Evolutionary conservation across 1,139 yeast genomes (phyloP).

Genomic region (Candida neerlandica): DNA sequence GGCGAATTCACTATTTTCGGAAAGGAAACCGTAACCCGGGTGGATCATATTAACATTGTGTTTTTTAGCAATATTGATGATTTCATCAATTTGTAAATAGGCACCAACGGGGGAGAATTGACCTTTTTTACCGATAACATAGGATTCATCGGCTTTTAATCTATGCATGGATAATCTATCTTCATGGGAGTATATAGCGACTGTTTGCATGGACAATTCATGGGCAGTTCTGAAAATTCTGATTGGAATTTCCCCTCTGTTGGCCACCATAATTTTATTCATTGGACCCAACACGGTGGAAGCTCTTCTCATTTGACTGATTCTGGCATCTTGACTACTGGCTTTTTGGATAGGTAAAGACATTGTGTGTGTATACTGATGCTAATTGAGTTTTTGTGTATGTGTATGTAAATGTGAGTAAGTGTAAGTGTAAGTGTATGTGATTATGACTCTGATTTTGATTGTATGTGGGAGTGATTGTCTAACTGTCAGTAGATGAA

Average conservation of each 20-base stretch:
- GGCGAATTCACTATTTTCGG: conserved; percentile 95
- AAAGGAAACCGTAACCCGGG: conserved; percentile 96
- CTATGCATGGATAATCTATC: conserved; percentile 95
- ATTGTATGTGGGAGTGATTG: too few species aligned
- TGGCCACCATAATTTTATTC: conserved; percentile 85
- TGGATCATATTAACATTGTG: conserved; percentile 95
- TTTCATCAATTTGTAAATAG: conserved; percentile 93
- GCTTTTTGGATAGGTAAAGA: conserved; percentile 16
- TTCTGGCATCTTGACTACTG: conserved; percentile 21
- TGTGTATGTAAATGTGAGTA: not conserved
- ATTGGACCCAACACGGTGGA: conserved; percentile 64
- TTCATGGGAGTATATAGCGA: conserved; percentile 95
- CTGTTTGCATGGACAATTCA: conserved; percentile 96
- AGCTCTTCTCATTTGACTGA: conserved; percentile 61
- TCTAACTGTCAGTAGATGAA: not conserved
- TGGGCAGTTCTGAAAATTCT: conserved; percentile 96
- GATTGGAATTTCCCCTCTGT: conserved; percentile 93
- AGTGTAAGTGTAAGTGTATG: not conserved
- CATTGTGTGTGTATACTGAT: not conserved
- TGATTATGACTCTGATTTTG: too few species aligned
- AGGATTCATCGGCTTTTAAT: conserved; percentile 89
- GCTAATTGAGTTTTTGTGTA: not conserved
- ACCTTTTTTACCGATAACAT: conserved; percentile 88
- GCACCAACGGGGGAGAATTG: conserved; percentile 96
- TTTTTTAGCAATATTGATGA: conserved; percentile 82